phyloP scores from a whole-genome alignment of 139 green algal genomes.

The Nannochloris sp. region DNA sequence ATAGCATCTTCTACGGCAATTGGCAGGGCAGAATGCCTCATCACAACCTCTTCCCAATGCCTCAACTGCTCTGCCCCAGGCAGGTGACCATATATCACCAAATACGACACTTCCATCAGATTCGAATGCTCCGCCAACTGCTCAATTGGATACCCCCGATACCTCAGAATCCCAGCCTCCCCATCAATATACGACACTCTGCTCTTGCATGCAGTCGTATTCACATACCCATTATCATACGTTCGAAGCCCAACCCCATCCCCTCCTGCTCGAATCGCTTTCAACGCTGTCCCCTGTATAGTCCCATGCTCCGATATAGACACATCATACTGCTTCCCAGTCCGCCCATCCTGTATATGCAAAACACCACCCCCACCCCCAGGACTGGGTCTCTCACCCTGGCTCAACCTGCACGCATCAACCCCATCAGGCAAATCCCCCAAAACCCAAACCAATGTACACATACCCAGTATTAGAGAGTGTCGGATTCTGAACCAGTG shows the following conservation, averaged over 20 bases:
- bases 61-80: slow-evolving; percentile 43
- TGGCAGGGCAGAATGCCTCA: slow-evolving; percentile 77
- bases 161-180: slow-evolving; percentile 88
- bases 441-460: too few relatives aligned
- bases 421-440: too few relatives aligned
- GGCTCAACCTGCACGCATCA: too few relatives aligned
- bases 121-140: slow-evolving; percentile 77
- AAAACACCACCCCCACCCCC: slow-evolving; percentile 65
- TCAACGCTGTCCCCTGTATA: slow-evolving; percentile 75
- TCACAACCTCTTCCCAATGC: slow-evolving; percentile 68
- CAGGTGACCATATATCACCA: slow-evolving; percentile 84
- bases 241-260: slow-evolving; percentile 75
- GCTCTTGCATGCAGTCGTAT: slow-evolving; percentile 82
- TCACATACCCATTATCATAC: slow-evolving; percentile 90
- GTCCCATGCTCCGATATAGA: slow-evolving; percentile 76
- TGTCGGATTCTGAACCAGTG: too few relatives aligned
- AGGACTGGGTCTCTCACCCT: slow-evolving; percentile 6
- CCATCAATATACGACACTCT: slow-evolving; percentile 95
- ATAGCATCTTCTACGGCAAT: slow-evolving; percentile 57
- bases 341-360: slow-evolving; percentile 74
- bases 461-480: too few relatives aligned
- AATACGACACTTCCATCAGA: slow-evolving; percentile 76
- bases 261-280: slow-evolving; percentile 81
- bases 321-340: slow-evolving; percentile 82
- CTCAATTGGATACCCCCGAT: slow-evolving; percentile 94